Evolutionary conservation across 228 moss, liverwort and hornwort species (phyloP).

Genomic region (Sphagnum fallax): DNA sequence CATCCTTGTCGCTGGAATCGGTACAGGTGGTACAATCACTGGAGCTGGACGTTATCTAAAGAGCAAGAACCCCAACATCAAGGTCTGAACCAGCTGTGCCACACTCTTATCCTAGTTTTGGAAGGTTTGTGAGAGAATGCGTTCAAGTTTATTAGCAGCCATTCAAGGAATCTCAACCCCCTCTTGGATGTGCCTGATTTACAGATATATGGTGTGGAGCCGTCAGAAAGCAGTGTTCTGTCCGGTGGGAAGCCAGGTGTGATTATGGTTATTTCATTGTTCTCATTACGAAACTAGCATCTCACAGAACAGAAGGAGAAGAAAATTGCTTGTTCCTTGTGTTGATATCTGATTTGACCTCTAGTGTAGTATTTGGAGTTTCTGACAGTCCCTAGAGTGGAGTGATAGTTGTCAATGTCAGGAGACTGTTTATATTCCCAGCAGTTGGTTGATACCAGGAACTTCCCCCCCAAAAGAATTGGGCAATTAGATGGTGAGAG

Average conservation of each 20-base stretch:
- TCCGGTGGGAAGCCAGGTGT: slow-evolving; percentile 98
- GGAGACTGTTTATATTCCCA: no score
- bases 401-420: no score
- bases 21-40: slow-evolving; percentile 97
- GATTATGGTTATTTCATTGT: neutral
- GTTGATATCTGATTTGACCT: neutral
- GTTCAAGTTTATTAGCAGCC: neutral
- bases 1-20: slow-evolving; percentile 79
- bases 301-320: neutral
- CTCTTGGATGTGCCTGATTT: neutral
- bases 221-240: slow-evolving; percentile 86
- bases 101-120: neutral
- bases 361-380: no score
- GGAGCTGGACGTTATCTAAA: slow-evolving; percentile 87
- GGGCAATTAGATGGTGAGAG: no score
- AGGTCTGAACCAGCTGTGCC: slow-evolving; percentile 19
- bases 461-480: no score
- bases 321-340: neutral
- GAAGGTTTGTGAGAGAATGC: neutral
- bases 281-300: neutral
- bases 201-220: slow-evolving; percentile 96
- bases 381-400: no score
- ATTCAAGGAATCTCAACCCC: neutral
- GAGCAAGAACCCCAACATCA: slow-evolving; percentile 71
- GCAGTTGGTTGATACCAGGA: no score